These are phyloP conservation scores for Leishmania gerbilli DNA, from an alignment of 208 protist species.

Conservation along the genomic window DNA sequence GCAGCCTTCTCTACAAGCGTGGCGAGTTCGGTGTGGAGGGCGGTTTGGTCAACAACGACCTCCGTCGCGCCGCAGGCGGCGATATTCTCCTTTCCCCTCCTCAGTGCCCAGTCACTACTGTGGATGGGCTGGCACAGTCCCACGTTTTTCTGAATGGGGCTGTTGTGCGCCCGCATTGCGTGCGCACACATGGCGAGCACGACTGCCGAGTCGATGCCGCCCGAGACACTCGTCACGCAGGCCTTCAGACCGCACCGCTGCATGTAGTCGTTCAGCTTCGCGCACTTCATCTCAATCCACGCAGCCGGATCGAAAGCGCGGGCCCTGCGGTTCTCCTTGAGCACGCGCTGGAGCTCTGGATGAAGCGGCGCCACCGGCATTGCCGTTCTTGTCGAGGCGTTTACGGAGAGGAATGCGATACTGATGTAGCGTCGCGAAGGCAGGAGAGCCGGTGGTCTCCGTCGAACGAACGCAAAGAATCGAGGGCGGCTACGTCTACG, in stretches of 20 bases:
- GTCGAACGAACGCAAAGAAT: background rate
- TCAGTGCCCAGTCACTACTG: conserved; percentile 88
- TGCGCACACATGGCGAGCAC: conserved; percentile 87
- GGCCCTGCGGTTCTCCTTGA: conserved; percentile 67
- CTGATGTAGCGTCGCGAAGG: background rate
- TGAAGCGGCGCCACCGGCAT: conserved; percentile 65
- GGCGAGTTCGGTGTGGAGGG: conserved; percentile 74
- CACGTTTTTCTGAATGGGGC: conserved; percentile 89
- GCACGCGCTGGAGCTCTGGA: conserved; percentile 60
- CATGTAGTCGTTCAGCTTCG: conserved; percentile 95
- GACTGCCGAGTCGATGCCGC: conserved; percentile 95
- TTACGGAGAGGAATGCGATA: background rate
- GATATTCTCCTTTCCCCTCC: conserved; percentile 86
- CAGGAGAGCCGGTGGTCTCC: background rate
- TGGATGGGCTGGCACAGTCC: conserved; percentile 95
- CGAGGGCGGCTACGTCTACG: background rate
- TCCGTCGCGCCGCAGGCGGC: conserved; percentile 76
- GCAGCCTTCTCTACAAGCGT: conserved; percentile 66
- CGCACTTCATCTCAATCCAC: conserved; percentile 90
- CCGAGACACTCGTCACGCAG: conserved; percentile 91
- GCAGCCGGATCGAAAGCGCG: conserved; percentile 75
- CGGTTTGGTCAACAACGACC: conserved; percentile 94
- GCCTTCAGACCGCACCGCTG: conserved; percentile 75
- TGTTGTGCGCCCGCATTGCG: conserved; percentile 56
- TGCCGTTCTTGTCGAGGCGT: background rate